Conservation (phyloP, 2,329 filamentous ascomycete genomes). For the Dryadomyces sulphureus region DNA sequence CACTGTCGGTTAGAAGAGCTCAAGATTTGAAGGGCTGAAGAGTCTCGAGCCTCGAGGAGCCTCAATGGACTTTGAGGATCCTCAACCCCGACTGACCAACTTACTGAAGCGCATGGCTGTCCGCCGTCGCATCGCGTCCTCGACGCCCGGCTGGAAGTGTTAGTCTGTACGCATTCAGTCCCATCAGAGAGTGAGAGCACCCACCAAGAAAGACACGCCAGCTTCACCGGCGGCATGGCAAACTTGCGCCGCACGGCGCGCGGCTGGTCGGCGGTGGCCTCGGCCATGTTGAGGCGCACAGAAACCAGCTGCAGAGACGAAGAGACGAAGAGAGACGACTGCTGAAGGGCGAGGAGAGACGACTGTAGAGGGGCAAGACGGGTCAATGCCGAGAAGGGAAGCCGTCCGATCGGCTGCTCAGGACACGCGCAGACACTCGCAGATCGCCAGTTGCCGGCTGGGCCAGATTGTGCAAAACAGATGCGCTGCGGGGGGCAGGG, state of each 20-base stretch:
- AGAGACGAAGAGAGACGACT: neutral
- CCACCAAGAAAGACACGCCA: constrained; percentile 36
- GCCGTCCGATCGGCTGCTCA: neutral
- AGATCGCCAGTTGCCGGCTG: no score
- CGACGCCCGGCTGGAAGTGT: constrained; percentile 11
- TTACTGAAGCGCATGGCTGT: constrained; percentile 11
- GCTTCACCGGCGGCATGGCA: constrained; percentile 32
- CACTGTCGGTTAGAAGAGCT: constrained; percentile 17
- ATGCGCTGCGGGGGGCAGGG: no score
- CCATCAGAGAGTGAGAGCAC: no score
- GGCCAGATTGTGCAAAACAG: no score
- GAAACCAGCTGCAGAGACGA: neutral
- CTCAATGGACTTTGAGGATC: no score
- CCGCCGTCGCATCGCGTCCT: constrained; percentile 13
- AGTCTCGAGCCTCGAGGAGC: no score
- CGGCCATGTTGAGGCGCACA: constrained; percentile 8
- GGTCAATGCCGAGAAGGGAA: neutral
- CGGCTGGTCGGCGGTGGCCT: constrained; percentile 3
- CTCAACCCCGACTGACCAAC: no score
- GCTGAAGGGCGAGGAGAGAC: neutral
- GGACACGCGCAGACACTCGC: no score
- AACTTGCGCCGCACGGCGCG: constrained; percentile 19
- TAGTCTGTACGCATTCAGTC: neutral
- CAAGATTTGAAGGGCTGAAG: no score
- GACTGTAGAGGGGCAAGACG: no score